These are phyloP conservation scores for Cystobasidium onofrii DNA, from an alignment of 768 basidiomycete genomes.

Conservation along the genomic window DNA sequence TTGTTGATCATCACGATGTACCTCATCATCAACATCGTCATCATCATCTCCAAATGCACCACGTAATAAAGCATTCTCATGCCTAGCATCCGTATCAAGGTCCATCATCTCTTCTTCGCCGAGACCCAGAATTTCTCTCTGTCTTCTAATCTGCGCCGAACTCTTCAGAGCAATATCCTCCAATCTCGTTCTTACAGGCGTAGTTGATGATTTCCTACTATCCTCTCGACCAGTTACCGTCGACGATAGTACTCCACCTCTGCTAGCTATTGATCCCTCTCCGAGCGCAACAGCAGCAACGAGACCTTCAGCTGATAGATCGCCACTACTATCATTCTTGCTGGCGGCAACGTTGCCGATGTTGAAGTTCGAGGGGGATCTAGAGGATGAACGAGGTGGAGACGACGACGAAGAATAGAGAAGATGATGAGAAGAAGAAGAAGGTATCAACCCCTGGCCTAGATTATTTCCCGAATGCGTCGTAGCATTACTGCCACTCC, in stretches of 20 bases:
- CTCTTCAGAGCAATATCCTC: slow-evolving; percentile 30
- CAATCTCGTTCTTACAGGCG: slow-evolving; percentile 18
- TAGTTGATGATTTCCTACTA: background rate
- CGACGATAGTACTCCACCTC: too few species aligned
- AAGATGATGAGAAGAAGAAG: background rate
- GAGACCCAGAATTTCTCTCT: slow-evolving; percentile 13
- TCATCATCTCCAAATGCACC: background rate
- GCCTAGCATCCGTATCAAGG: slow-evolving; percentile 22
- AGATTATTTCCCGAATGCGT: background rate
- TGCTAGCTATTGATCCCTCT: background rate
- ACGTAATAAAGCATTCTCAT: background rate
- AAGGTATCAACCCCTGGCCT: background rate
- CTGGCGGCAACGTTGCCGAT: too few species aligned
- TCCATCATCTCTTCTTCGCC: slow-evolving; percentile 31
- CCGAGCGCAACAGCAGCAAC: background rate
- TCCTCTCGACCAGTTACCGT: background rate
- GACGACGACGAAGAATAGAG: background rate
- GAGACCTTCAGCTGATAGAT: background rate
- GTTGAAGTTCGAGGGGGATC: background rate
- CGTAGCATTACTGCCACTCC: too few species aligned
- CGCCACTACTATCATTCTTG: background rate
- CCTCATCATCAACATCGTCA: background rate
- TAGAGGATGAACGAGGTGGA: background rate
- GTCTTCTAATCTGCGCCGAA: slow-evolving; percentile 26
- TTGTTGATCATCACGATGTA: background rate